phyloP scores from a whole-genome alignment of 371 early-diverging fungal species.

The Mucor velutinosus region DNA sequence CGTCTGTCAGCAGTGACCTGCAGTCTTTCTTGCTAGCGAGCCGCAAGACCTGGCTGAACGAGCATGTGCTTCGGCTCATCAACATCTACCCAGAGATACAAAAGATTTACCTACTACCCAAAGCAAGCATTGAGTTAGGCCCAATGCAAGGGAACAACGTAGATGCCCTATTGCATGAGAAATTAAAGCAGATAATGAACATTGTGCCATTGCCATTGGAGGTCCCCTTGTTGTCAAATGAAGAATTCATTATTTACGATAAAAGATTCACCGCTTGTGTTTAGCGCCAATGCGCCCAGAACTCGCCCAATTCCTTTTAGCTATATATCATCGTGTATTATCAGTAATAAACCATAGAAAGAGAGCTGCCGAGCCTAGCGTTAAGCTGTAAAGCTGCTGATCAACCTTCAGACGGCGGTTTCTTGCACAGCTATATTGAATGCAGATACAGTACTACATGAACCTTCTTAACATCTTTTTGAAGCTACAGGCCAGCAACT shows the following conservation, averaged over 20 bases:
- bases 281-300: neutral
- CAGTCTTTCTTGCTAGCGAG: conserved; percentile 18
- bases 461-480: neutral
- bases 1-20: neutral
- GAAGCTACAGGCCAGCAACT: neutral
- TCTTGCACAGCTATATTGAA: neutral
- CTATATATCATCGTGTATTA: neutral
- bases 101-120: conserved; percentile 6
- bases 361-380: neutral
- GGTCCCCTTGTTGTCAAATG: neutral
- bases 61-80: conserved; percentile 16
- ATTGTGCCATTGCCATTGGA: neutral
- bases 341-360: neutral
- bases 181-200: neutral
- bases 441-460: neutral
- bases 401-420: no score
- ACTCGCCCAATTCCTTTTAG: neutral
- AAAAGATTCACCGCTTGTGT: neutral
- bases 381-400: neutral
- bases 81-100: conserved; percentile 13
- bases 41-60: conserved; percentile 20
- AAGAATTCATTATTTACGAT: neutral
- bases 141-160: neutral
- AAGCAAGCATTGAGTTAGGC: neutral
- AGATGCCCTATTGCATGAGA: neutral